Evolutionary conservation across 1,284 basidiomycete genomes (phyloP).

Genomic region (Cryptococcus amylolentus): DNA sequence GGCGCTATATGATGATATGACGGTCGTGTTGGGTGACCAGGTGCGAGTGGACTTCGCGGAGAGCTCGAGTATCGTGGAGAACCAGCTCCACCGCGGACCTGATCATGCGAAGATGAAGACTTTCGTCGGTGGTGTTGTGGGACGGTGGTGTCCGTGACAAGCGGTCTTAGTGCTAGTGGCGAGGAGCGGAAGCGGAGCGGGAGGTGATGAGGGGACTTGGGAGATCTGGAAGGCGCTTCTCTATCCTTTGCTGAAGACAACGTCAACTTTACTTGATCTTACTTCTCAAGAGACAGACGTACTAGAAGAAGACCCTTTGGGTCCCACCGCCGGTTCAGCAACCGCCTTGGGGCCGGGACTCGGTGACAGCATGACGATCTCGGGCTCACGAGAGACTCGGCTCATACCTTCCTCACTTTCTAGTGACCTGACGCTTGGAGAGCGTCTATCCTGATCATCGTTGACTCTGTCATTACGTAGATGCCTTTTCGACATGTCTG

Average conservation of each 20-base stretch:
- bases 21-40: not conserved
- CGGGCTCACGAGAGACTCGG: not conserved
- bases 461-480: too few species aligned
- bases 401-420: constrained; percentile 2
- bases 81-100: not conserved
- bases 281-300: not conserved
- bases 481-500: too few species aligned
- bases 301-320: not conserved
- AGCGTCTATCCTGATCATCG: too few species aligned
- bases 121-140: too few species aligned
- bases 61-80: not conserved
- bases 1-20: not conserved
- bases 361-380: not conserved
- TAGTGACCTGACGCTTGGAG: not conserved
- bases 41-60: not conserved
- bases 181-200: not conserved
- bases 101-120: not conserved
- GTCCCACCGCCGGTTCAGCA: too few species aligned
- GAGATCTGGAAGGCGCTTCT: not conserved
- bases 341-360: not conserved
- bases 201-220: not conserved
- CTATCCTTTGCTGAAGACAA: not conserved
- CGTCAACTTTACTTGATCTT: not conserved
- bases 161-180: not conserved
- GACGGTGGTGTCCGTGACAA: not conserved